Base-by-base conservation (phyloP, 148 eudicot genomes). In the Camellia granthamiana region DNA sequence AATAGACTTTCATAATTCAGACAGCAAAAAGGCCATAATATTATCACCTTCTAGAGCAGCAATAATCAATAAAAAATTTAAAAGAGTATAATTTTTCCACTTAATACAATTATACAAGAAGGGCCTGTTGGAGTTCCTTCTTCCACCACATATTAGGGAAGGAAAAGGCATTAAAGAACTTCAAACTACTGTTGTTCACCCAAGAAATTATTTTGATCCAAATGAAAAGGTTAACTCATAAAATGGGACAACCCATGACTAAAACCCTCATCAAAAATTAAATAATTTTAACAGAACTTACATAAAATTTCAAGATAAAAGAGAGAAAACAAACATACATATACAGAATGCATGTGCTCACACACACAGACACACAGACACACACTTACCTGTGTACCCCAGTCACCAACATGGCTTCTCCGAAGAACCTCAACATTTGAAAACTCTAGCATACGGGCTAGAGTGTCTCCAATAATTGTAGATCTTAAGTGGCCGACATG, bases 351-450 rank as follows among this genome's bases (percentile, higher is more conserved):
- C 42, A 16, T 47, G 56, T 9, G 5, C 14, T 43, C 3, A 15
- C 23, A 23, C 23, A 23, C 23, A n/a, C 60, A 3, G 11, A 15
- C 16, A 47, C 5, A 76, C 16, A 73, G 21, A 0, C 10, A 13
- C 14, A 46, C 19, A 63, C 76, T 75, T 76, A 95, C 98, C 92
- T 96, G 99, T 74, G 99, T 96, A 23, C 99, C 98, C 99, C 99
- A 96, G 51, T 96, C 98, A 60, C 99, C 99, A 82, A 96, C 99
- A 84, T 96, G 98, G 80, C 93, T 96, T 83, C 99, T 92, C n/a
- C 98, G 85, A 15, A 92, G 92, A 77, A 96, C 99, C 44, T 96
- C 92, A 43, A 92, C 98, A 68, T 91, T 89, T 67, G 99, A 92
- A 76, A 87, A 96, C 88, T 96, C 99, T 44, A 96, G 87, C 98